phyloP scores from a whole-genome alignment of 768 basidiomycete genomes.

The Multifurca ochricompacta region DNA sequence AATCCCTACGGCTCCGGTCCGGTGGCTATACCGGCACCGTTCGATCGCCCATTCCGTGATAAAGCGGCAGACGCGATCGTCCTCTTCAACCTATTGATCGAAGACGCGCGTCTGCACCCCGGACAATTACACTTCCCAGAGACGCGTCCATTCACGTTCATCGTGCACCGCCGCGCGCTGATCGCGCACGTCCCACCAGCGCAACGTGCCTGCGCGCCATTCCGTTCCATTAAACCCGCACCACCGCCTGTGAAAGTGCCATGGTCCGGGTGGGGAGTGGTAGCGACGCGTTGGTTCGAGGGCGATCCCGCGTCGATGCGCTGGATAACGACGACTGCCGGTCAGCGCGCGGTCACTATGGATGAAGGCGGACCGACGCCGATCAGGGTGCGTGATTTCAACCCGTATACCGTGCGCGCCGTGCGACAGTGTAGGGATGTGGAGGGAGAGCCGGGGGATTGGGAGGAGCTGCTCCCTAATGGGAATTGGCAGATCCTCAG shows the following conservation, averaged over 20 bases:
- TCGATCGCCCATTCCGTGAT: slow-evolving; percentile 22
- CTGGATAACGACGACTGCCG: slow-evolving; percentile 29
- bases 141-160: slow-evolving; percentile 22
- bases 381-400: slow-evolving; percentile 25
- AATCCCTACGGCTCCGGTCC: slow-evolving; percentile 16
- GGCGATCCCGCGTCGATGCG: slow-evolving; percentile 21
- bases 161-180: slow-evolving; percentile 24
- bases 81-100: slow-evolving; percentile 22
- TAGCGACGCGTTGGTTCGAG: slow-evolving; percentile 24
- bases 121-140: slow-evolving; percentile 1
- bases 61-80: slow-evolving; percentile 23
- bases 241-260: not conserved
- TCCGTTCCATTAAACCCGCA: not conserved
- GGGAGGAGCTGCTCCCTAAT: slow-evolving; percentile 3
- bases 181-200: slow-evolving; percentile 2
- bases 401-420: slow-evolving; percentile 15
- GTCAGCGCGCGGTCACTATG: slow-evolving; percentile 25
- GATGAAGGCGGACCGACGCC: slow-evolving; percentile 1
- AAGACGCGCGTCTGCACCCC: not conserved
- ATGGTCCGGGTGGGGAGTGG: slow-evolving; percentile 25
- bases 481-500: slow-evolving; percentile 3
- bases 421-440: not conserved
- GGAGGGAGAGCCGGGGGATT: not conserved
- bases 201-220: not conserved
- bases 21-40: not conserved